These are phyloP conservation scores for Amphibolis antarctica DNA, from an alignment of 106 monocot species.

Conservation along the genomic window DNA sequence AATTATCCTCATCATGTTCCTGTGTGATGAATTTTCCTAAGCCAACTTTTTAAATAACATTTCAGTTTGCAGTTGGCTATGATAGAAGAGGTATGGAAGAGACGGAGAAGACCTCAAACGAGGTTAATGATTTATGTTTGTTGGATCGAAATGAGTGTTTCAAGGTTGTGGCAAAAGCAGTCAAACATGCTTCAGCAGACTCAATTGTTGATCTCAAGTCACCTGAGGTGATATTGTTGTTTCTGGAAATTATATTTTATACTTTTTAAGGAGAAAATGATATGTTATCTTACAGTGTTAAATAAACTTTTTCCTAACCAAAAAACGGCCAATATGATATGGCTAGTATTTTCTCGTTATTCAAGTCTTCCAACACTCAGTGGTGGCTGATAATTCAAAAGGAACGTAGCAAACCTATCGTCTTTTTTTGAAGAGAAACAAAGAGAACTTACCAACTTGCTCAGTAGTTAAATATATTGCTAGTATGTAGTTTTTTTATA, in stretches of 20 bases:
- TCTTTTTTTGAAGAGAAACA: no score
- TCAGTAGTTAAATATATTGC: not conserved
- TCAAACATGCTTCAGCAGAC: constrained; percentile 58
- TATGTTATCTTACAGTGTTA: no score
- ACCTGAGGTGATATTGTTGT: constrained; percentile 54
- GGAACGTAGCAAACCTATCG: not conserved
- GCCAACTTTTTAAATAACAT: not conserved
- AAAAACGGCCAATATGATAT: no score
- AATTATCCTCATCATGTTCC: no score
- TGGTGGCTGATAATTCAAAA: not conserved
- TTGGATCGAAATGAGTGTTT: constrained; percentile 72
- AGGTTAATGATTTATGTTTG: constrained; percentile 20
- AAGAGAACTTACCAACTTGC: no score
- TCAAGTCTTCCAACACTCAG: not conserved
- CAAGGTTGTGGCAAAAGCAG: constrained; percentile 58
- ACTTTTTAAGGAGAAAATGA: no score
- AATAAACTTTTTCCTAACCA: no score
- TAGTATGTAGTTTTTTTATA: not conserved
- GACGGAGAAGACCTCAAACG: constrained; percentile 24
- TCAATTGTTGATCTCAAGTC: constrained; percentile 76
- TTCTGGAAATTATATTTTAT: not conserved
- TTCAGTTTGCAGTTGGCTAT: constrained; percentile 90
- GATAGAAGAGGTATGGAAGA: constrained; percentile 88
- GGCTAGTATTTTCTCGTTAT: no score
- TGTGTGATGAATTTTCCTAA: not conserved